A percentile compares a stretch with the other conserved stretches of the same genome.
These are phyloP conservation scores for Euphorbia tirucalli DNA, from an alignment of 345 rosid genomes.

Conservation along the genomic window DNA sequence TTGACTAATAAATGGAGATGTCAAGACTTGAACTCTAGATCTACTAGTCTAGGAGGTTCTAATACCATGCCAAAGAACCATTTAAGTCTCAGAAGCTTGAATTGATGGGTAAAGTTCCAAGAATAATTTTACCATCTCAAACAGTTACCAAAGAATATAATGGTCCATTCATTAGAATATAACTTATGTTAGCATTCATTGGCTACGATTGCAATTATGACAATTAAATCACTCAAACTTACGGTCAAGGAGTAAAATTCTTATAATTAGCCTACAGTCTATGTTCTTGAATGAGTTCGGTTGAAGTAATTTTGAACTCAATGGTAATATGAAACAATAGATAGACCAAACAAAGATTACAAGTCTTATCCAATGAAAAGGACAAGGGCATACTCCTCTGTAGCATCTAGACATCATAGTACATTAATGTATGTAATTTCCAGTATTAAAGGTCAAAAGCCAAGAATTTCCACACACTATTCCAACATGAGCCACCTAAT, in stretches of 20 bases:
- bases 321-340: neutral
- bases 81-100: too few relatives aligned
- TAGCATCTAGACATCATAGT: conserved; percentile 7
- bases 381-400: neutral
- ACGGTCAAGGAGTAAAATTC: neutral
- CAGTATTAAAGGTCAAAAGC: neutral
- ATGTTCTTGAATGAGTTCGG: too few relatives aligned
- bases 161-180: neutral
- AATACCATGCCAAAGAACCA: too few relatives aligned
- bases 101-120: too few relatives aligned
- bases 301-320: conserved; percentile 3
- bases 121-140: too few relatives aligned
- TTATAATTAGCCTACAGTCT: neutral
- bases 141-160: too few relatives aligned
- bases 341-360: neutral
- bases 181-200: conserved; percentile 2
- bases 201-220: neutral
- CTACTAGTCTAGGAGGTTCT: too few relatives aligned
- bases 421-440: neutral
- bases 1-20: neutral
- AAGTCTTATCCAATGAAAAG: neutral
- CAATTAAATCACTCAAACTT: conserved; percentile 3
- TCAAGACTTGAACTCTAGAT: too few relatives aligned
- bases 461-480: neutral
- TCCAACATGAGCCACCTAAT: conserved; percentile 6